phyloP scores from a whole-genome alignment of 2,329 filamentous ascomycete species.

The Penicillium carneum region DNA sequence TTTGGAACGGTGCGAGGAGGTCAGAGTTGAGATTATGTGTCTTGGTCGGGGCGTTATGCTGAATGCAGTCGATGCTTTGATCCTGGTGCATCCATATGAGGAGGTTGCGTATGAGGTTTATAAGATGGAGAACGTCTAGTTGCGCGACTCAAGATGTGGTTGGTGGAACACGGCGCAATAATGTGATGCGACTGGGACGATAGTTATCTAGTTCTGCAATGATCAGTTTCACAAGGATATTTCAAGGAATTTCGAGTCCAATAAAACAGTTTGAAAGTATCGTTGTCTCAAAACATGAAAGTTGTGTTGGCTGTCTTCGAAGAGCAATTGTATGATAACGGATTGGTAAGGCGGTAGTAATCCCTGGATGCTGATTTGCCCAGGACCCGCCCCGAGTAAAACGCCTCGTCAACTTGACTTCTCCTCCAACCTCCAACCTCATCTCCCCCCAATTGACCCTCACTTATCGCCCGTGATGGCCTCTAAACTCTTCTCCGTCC shows the following conservation, averaged over 20 bases:
- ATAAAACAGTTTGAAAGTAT: not conserved
- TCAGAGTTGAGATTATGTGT: constrained; percentile 55
- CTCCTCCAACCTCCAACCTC: constrained; percentile 39
- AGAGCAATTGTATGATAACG: constrained; percentile 3
- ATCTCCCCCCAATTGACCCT: constrained; percentile 31
- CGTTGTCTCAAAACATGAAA: not conserved
- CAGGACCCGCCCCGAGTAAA: constrained; percentile 38
- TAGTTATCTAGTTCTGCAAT: not conserved
- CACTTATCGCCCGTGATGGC: constrained; percentile 66
- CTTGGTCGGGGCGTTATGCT: constrained; percentile 49
- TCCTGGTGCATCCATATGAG: constrained; percentile 57
- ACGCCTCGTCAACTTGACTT: constrained; percentile 44
- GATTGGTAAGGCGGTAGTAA: constrained; percentile 44
- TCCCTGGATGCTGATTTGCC: constrained; percentile 47
- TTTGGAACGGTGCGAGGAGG: constrained; percentile 52
- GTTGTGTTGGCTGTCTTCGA: not conserved
- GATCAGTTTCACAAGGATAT: not conserved
- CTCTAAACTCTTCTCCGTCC: constrained; percentile 78
- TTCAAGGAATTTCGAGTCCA: not conserved
- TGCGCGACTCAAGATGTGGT: not conserved
- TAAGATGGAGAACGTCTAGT: constrained; percentile 52
- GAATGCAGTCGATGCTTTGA: constrained; percentile 51
- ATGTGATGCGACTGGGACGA: not conserved
- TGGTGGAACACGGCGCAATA: not conserved
- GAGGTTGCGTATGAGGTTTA: constrained; percentile 56